phyloP scores from a whole-genome alignment of 768 basidiomycete genomes.

The Suillus alpinus region DNA sequence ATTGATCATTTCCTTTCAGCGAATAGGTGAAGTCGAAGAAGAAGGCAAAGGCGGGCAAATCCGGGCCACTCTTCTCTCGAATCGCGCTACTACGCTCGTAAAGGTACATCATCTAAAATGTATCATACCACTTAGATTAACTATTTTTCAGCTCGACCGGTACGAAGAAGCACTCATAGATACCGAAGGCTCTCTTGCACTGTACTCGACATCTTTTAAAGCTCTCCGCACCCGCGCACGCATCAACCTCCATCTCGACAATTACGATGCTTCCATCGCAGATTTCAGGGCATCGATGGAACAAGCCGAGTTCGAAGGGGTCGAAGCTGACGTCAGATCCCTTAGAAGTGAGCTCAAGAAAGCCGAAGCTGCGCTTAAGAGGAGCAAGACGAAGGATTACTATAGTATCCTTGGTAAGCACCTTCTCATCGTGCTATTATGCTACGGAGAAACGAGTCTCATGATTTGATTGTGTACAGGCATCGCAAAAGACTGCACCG shows the following conservation, averaged over 20 bases:
- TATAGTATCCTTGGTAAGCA: slow-evolving; percentile 66
- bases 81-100: slow-evolving; percentile 77
- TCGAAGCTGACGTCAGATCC: slow-evolving; percentile 59
- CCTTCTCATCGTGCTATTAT: neutral
- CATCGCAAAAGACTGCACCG: slow-evolving; percentile 56
- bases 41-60: slow-evolving; percentile 81
- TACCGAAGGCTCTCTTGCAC: slow-evolving; percentile 61
- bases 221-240: slow-evolving; percentile 84
- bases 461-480: slow-evolving; percentile 21
- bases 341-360: slow-evolving; percentile 70
- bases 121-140: neutral
- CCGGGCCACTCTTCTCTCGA: slow-evolving; percentile 75
- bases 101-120: slow-evolving; percentile 45
- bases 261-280: slow-evolving; percentile 64
- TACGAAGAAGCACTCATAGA: slow-evolving; percentile 71
- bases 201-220: slow-evolving; percentile 73
- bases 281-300: slow-evolving; percentile 84
- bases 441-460: neutral
- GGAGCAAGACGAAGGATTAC: slow-evolving; percentile 89
- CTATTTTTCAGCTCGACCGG: slow-evolving; percentile 48
- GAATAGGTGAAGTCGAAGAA: slow-evolving; percentile 62
- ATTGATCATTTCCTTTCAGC: slow-evolving; percentile 33
- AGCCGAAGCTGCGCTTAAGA: slow-evolving; percentile 78
- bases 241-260: slow-evolving; percentile 70
- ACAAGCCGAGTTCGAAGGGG: slow-evolving; percentile 62